Evolutionary conservation across 345 rosid species (phyloP), one percentile per base, ranked within the genome.

Genomic region (Ceriops tagal): DNA sequence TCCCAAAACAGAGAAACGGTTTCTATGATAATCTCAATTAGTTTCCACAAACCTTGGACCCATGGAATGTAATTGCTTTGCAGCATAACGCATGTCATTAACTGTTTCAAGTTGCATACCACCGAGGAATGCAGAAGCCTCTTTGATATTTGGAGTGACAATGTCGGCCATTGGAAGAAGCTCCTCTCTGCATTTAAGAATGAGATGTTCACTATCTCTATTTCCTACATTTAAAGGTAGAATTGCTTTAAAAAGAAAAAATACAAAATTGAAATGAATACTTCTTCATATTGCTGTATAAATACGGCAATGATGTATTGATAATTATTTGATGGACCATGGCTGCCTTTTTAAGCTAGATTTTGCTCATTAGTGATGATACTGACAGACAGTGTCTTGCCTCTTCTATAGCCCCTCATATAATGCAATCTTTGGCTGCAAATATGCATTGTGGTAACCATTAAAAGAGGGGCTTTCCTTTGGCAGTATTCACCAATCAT

Each of bases 61-160:
- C 83, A 90, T 72, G 55, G 81, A 65, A 79, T 92, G 90, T 73
- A 95, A 82, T 63, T 77, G 74, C 62, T 89, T 85, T 46, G 85
- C 96, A 8, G 96, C 99, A 75, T 84, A 75, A 30, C 80, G 75
- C 98, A 95, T 90, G 75, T 95, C 93, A 49, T 69, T 85, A 66
- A 90, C 81, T 28, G 93, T 85, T 80, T 82, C 68, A 62, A 92
- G 75, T 68, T 58, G 83, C 78, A 71, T 47, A 31, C 89, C 90
- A 65, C 82, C 91, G 61, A 95, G 96, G 61, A 95, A 83, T 78
- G 96, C 87, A 71, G 96, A 87, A 19, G 98, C 96, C 76, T 95
- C 98, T 80, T 86, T 90, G 63, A 92, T 69, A 80, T 95, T 95
- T 56, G 99, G 99, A 67, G 99, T 95, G 53, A 92, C 75, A 46